Base-by-base conservation (phyloP, 2,329 filamentous ascomycete genomes). In the Myriosclerotinia duriaeana region DNA sequence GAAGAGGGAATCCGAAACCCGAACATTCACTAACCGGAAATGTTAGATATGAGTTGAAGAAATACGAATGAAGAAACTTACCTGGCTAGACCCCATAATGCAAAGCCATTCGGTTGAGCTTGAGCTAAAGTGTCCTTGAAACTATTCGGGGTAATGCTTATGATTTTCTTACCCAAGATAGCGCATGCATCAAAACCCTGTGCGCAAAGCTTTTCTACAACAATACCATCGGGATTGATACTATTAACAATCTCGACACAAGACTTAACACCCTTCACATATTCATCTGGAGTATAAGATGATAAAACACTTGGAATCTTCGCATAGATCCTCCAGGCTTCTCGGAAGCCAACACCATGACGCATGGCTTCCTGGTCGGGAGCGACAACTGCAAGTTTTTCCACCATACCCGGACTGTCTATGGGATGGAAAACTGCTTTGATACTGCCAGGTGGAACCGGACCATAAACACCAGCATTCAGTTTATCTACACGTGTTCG, bases 1-100 rank as follows among this genome's bases (percentile, higher is more conserved):
- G 82, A 0, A 84, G 74, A 4, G 82, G 82, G 65, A 79, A 84
- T 0, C 77, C 71, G 40, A 79, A 80, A 5, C 77, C 80, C 0
- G 82, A 81, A 40, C 30, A 62, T 20, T 48, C 42, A 22, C 54
- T 68, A 62, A 22, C 54, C 15, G 9, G 34, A 34, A 52, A 1
- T 30, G 20, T 64, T 42, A 52, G 55, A 40, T 20, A 15, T 9
- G 14, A 58, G 40, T 20, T 20, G 30, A 26, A 15, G 12, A 11
- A 53, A 12, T 15, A 46, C 69, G 52, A 44, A 55, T 11, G 2
- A 55, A 20, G n/a, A 6, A 56, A 77, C 78, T 72, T 69, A 80
- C 78, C 74, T 71, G 1, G 79, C 79, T 58, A 76, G 78, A 67
- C 77, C 79, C 75, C 77, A 79, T 12, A 80, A 68, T 20, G 71